Percentiles rank a stretch among this genome's conserved stretches.
phyloP scores from a whole-genome alignment of 768 basidiomycete genomes.

The Mrakia gelida region DNA sequence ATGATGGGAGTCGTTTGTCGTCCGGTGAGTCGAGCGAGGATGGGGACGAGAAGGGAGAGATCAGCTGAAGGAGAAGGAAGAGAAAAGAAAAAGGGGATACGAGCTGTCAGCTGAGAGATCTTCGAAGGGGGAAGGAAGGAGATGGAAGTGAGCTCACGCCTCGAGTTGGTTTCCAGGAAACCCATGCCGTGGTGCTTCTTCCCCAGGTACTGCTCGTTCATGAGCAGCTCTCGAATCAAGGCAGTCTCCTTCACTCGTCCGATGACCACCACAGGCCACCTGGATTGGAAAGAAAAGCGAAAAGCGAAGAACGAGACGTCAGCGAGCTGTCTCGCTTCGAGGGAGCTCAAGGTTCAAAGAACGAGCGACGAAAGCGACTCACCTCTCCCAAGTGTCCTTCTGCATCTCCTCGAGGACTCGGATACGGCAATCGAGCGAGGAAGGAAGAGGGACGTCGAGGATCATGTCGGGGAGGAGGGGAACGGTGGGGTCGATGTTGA shows the following conservation, averaged over 20 bases:
- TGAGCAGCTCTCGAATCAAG: background rate
- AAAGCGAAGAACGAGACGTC: background rate
- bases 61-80: background rate
- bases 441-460: constrained; percentile 1
- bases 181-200: background rate
- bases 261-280: constrained; percentile 6
- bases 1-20: background rate
- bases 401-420: background rate
- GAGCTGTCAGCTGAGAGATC: background rate
- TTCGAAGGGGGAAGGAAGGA: background rate
- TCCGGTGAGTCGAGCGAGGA: constrained; percentile 6
- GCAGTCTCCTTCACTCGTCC: background rate
- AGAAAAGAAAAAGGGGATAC: background rate
- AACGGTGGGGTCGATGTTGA: background rate
- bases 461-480: constrained; percentile 8
- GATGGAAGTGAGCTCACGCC: background rate
- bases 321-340: background rate
- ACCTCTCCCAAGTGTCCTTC: constrained; percentile 4
- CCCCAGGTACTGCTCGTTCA: background rate
- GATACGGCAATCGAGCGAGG: background rate
- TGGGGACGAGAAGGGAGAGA: background rate
- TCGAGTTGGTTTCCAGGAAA: background rate
- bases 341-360: background rate
- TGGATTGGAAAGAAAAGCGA: background rate
- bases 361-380: background rate